Evolutionary conservation across 2,329 filamentous ascomycete genomes (phyloP).

Genomic region (Colletotrichum abscissum): DNA sequence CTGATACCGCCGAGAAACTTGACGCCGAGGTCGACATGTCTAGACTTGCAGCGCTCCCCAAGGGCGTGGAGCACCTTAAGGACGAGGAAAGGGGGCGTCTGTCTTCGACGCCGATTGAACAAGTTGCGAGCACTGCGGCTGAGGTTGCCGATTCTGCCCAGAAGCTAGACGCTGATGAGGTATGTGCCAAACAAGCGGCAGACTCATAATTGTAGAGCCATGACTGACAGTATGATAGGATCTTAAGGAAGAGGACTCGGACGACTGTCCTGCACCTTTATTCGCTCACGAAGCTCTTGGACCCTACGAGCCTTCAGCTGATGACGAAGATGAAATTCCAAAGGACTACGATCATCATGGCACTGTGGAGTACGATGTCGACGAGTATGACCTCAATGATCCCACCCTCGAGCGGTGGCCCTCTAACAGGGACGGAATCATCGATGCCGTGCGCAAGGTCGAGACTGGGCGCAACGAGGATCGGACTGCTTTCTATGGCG

Average conservation of each 20-base stretch:
- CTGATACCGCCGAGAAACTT: slow-evolving; percentile 52
- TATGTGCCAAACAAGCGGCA: neutral
- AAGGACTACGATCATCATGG: slow-evolving; percentile 22
- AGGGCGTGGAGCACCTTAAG: slow-evolving; percentile 12
- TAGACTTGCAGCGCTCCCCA: neutral
- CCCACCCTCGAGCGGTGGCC: slow-evolving; percentile 62
- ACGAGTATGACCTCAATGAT: slow-evolving; percentile 54
- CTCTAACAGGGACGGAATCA: slow-evolving; percentile 55
- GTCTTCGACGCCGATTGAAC: slow-evolving; percentile 51
- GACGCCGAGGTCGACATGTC: slow-evolving; percentile 40
- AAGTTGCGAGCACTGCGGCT: slow-evolving; percentile 55
- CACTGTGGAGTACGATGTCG: slow-evolving; percentile 38
- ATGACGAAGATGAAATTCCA: slow-evolving; percentile 40
- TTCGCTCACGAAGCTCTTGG: slow-evolving; percentile 61
- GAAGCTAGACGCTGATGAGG: slow-evolving; percentile 45
- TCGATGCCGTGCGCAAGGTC: slow-evolving; percentile 58
- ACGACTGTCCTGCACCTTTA: slow-evolving; percentile 48
- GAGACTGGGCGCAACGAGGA: slow-evolving; percentile 57
- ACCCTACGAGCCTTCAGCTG: slow-evolving; percentile 50
- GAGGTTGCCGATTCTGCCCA: slow-evolving; percentile 58
- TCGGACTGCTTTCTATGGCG: slow-evolving; percentile 48
- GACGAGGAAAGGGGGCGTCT: slow-evolving; percentile 45
- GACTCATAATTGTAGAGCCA: too few relatives aligned
- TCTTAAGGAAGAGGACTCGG: slow-evolving; percentile 24
- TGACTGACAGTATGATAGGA: slow-evolving; percentile 10